Evolutionary conservation across 768 basidiomycete genomes (phyloP).

Genomic region (Collybia sordida): DNA sequence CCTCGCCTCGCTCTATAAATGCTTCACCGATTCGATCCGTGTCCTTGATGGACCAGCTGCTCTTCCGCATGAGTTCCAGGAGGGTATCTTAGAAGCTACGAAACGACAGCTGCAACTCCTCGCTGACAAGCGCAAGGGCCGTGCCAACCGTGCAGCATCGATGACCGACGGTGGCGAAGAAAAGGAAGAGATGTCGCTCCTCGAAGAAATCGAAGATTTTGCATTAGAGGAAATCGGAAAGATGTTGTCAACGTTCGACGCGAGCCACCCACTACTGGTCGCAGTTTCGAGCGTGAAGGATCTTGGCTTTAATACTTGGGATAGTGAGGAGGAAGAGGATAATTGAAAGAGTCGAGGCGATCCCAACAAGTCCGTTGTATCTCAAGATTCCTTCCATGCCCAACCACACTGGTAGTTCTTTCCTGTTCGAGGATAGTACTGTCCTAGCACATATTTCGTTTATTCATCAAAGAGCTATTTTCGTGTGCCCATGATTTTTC

Average conservation of each 20-base stretch:
- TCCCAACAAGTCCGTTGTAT: too few species aligned
- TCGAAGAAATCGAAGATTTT: slow-evolving; percentile 85
- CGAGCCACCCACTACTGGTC: slow-evolving; percentile 62
- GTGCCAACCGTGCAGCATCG: slow-evolving; percentile 36
- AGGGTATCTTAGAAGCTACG: slow-evolving; percentile 63
- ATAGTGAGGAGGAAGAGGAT: slow-evolving; percentile 44
- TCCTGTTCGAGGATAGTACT: too few species aligned
- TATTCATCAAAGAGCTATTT: too few species aligned
- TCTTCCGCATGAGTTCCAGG: slow-evolving; percentile 53
- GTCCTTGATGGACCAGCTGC: slow-evolving; percentile 55
- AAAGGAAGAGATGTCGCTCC: slow-evolving; percentile 63
- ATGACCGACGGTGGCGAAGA: slow-evolving; percentile 35
- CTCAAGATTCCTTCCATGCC: too few species aligned
- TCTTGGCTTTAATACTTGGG: slow-evolving; percentile 54
- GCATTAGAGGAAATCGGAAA: slow-evolving; percentile 78
- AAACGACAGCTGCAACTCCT: slow-evolving; percentile 68
- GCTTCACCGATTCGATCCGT: slow-evolving; percentile 59
- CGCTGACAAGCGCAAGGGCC: slow-evolving; percentile 64
- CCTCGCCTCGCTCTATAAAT: slow-evolving; percentile 74
- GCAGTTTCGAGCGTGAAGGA: slow-evolving; percentile 74
- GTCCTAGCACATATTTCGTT: too few species aligned
- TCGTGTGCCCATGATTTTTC: too few species aligned
- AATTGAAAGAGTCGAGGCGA: not conserved
- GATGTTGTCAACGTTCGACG: slow-evolving; percentile 55
- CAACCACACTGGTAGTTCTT: too few species aligned